Base-by-base conservation (phyloP, 2,329 filamentous ascomycete genomes). In the Arthrinium puccinioides region DNA sequence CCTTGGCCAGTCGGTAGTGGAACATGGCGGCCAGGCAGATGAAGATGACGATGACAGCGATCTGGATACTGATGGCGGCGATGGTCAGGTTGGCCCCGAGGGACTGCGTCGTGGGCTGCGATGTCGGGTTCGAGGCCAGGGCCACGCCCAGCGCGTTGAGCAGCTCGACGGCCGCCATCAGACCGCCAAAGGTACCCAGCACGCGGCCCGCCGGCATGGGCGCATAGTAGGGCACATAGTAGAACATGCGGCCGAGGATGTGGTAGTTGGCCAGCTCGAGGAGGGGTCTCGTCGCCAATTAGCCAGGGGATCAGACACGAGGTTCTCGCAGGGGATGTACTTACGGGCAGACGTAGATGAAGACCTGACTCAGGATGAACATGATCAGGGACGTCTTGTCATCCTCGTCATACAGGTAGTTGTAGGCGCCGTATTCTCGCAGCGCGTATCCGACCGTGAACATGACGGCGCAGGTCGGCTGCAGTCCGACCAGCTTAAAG, bases 211-310 rank as follows among this genome's bases (percentile, higher is more conserved):
- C 64, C 13, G 66, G 61, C n/a, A 76, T 52, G 0, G 77, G 77
- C 0, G 77, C 64, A 37, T 70, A 64, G 49, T 77, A 73, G 0
- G 79, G 79, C 2, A 81, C 64, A 54, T 82, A 83, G 57, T 72
- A 72, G 19, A 83, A 63, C 9, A 79, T 62, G 3, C 78, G 70
- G 4, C 72, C 72, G 37, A 84, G 71, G 41, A 81, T 64, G 48
- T 79, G 71, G 56, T 82, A 83, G 57, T 82, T 81, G 41, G 72
- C 68, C 4, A 79, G 69, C 42, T 79, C 76, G 35, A 80, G 70
- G 4, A 82, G 60, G 0, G 79, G 79, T 3, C 74, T 74, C 24
- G 7, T 25, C 10, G 24, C 10, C 24, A 11, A 21, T 28, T 15
- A 4, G 8, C 10, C 10, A 13, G 18, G 20, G 15, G 9, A 15